These are phyloP conservation scores for Stevia rebaudiana DNA, from an alignment of 140 eudicot species.

Conservation along the genomic window DNA sequence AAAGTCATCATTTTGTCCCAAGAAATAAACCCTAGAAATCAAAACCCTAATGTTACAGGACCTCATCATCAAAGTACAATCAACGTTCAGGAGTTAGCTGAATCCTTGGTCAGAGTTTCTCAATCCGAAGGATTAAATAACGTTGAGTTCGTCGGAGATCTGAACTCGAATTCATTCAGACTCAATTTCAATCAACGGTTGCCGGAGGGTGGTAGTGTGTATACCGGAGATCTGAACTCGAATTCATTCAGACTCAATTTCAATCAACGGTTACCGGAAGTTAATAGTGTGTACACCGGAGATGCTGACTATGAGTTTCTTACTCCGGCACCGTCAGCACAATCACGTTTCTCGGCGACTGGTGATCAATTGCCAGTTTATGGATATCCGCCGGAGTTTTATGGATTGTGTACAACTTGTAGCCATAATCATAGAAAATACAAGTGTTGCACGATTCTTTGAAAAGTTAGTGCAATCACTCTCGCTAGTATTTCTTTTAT, in stretches of 20 bases:
- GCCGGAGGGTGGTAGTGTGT: no score
- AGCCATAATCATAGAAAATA: not conserved
- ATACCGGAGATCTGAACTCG: not conserved
- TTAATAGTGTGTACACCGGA: not conserved
- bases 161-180: not conserved
- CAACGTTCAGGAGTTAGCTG: not conserved
- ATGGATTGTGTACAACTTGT: slow-evolving; percentile 13
- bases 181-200: not conserved
- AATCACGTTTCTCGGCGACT: not conserved
- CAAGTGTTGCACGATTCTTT: slow-evolving; percentile 10
- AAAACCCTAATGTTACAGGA: not conserved
- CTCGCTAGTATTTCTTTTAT: no score
- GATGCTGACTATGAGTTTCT: slow-evolving; percentile 5
- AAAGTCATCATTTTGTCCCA: slow-evolving; percentile 3
- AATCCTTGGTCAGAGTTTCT: not conserved
- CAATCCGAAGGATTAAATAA: not conserved
- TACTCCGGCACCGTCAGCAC: not conserved
- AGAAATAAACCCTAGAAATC: not conserved
- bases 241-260: slow-evolving; percentile 4
- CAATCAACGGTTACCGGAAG: not conserved
- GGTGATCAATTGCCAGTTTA: not conserved
- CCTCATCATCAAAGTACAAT: not conserved
- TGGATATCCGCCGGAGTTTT: slow-evolving; percentile 21
- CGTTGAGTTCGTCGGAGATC: not conserved
- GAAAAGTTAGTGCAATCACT: not conserved